Evolutionary conservation across 352 stramenopile species (phyloP).

Genomic region (Lagenidium giganteum): DNA sequence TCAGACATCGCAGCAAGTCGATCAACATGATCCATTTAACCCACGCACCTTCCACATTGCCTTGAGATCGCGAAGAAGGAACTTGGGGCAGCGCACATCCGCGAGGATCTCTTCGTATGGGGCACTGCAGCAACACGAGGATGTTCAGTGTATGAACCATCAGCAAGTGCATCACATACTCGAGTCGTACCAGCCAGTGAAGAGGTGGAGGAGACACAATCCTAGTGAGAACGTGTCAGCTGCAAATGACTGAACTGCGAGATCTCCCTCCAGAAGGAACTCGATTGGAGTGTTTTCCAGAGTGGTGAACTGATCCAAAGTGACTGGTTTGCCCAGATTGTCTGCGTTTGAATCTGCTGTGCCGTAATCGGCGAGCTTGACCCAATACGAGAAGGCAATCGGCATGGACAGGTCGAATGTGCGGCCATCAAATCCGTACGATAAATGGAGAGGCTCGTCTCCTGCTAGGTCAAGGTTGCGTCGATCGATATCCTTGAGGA

Average conservation of each 20-base stretch:
- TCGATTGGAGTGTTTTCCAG: constrained; percentile 98
- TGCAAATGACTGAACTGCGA: constrained; percentile 86
- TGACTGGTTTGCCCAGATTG: constrained; percentile 88
- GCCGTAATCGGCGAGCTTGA: constrained; percentile 98
- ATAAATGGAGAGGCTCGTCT: constrained; percentile 34
- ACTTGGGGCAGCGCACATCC: constrained; percentile 85
- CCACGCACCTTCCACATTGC: constrained; percentile 84
- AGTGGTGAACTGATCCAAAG: constrained; percentile 95
- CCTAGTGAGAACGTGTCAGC: constrained; percentile 95
- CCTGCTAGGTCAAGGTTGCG: constrained; percentile 23
- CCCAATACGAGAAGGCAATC: constrained; percentile 69
- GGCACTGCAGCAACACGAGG: constrained; percentile 27
- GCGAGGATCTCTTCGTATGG: constrained; percentile 98
- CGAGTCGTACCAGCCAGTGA: constrained; percentile 83
- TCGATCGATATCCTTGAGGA: constrained; percentile 84
- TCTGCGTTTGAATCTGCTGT: constrained; percentile 90
- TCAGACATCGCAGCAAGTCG: too few species aligned
- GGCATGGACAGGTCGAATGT: constrained; percentile 59
- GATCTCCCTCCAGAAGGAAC: constrained; percentile 92
- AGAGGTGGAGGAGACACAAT: constrained; percentile 95
- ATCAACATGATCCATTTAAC: too few species aligned
- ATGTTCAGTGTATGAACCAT: not conserved
- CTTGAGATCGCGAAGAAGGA: constrained; percentile 79
- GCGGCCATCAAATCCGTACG: constrained; percentile 54
- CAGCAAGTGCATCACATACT: not conserved